Conservation (phyloP, 208 protist species). For the Angomonas ambiguus region DNA sequence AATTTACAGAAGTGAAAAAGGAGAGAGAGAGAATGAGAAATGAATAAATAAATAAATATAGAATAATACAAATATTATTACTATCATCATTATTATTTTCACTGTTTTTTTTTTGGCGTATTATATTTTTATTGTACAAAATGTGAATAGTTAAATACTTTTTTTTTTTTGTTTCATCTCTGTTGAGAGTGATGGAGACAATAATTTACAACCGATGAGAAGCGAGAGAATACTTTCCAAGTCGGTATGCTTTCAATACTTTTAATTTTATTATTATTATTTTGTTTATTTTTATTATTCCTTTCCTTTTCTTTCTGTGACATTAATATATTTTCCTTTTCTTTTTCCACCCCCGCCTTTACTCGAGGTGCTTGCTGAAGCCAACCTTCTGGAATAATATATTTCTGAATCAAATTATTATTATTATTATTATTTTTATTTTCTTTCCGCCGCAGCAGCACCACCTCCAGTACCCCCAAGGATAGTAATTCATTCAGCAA, state of each 20-base stretch:
- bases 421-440: conserved; percentile 2
- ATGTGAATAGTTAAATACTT: neutral
- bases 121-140: neutral
- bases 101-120: neutral
- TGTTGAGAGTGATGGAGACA: no score
- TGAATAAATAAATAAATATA: no score
- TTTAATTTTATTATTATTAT: conserved; percentile 4
- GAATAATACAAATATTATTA: no score
- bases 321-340: neutral
- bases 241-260: neutral
- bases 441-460: neutral
- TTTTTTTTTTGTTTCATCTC: neutral
- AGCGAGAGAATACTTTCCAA: neutral
- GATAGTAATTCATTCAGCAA: neutral
- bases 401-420: neutral
- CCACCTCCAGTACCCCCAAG: neutral
- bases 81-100: neutral
- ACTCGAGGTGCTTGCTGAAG: neutral
- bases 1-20: no score
- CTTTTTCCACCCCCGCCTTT: neutral
- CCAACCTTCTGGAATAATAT: neutral
- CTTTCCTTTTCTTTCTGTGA: no score
- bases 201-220: neutral
- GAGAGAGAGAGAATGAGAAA: neutral
- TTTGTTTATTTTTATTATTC: no score